Evolutionary conservation across 148 eudicot genomes (phyloP), one percentile per base, ranked within the genome.

Genomic region (Rhododendron simsii): DNA sequence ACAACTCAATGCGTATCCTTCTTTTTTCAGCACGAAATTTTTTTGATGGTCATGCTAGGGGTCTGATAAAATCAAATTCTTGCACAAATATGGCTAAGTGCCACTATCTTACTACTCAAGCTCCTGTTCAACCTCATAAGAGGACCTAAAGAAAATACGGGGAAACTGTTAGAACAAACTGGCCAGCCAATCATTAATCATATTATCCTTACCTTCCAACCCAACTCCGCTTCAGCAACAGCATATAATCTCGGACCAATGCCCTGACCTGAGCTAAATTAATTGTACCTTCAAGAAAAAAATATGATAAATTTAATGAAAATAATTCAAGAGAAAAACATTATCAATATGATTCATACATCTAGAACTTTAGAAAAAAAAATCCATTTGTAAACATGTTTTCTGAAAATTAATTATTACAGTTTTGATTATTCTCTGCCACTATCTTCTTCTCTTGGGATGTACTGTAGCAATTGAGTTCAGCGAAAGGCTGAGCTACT

Each of bases 401-500:
- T 28, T 57, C 61, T 81, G 33, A 78, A 12, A 45, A 33, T 33
- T 12, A 37, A 51, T 55, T 11, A 67, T 67, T 26, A 67, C 2
- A 67, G 35, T 67, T 81, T 7, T 33, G 28, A 4, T 80, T 48
- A 13, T 80, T 35, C 33, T 63, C 21, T 23, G 28, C 48, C 15
- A 35, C 50, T 61, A 82, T 82, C 51, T 61, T 83, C 4, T 44
- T 82, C 48, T 39, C 77, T 44, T 67, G 16, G 15, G 16, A 47
- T 28, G 51, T 11, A 11, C 55, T 51, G 16, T 18, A 83, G 85
- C 50, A 26, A 83, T 83, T 47, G 85, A 83, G 78, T 69, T 83
- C 9, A 83, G 78, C 16, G 85, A 83, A 76, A 83, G 85, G 78
- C 59, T 83, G 78, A 69, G 44, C 78, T 83, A 83, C 59, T 83